A percentile compares a stretch with the other conserved stretches of the same genome.
phyloP scores from a whole-genome alignment of 2,329 filamentous ascomycete species.

The Leptosphaerulina australis region DNA sequence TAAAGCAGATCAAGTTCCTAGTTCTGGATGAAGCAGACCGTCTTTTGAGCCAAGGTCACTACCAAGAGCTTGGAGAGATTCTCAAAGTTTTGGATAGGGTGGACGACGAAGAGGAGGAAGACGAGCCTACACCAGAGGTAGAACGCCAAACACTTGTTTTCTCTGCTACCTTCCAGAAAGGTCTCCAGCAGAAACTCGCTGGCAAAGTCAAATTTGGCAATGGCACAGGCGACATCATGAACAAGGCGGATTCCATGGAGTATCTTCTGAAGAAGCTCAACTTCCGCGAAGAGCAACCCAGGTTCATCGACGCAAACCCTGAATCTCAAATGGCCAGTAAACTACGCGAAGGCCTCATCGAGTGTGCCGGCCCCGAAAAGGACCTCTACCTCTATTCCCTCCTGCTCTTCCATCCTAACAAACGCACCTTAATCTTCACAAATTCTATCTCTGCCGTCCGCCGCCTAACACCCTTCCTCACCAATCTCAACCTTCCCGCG shows the following conservation, averaged over 20 bases:
- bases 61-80: conserved; percentile 92
- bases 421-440: conserved; percentile 86
- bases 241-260: conserved; percentile 82
- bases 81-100: conserved; percentile 76
- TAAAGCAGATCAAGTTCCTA: conserved; percentile 78
- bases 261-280: conserved; percentile 89
- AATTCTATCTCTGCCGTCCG: conserved; percentile 95
- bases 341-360: conserved; percentile 86
- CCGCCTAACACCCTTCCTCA: conserved; percentile 80
- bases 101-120: conserved; percentile 45
- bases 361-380: conserved; percentile 94
- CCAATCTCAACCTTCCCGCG: conserved; percentile 78
- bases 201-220: conserved; percentile 67
- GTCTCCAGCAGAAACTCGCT: conserved; percentile 86
- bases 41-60: conserved; percentile 88
- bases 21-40: conserved; percentile 95
- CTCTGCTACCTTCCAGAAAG: conserved; percentile 93
- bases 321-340: conserved; percentile 84
- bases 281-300: conserved; percentile 82
- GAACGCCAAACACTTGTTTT: conserved; percentile 89
- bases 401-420: conserved; percentile 78
- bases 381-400: conserved; percentile 93
- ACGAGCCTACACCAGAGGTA: conserved; percentile 32
- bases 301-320: conserved; percentile 91
- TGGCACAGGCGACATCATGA: conserved; percentile 64